Base-by-base conservation (phyloP, 345 rosid genomes). In the Corchorus olitorius region DNA sequence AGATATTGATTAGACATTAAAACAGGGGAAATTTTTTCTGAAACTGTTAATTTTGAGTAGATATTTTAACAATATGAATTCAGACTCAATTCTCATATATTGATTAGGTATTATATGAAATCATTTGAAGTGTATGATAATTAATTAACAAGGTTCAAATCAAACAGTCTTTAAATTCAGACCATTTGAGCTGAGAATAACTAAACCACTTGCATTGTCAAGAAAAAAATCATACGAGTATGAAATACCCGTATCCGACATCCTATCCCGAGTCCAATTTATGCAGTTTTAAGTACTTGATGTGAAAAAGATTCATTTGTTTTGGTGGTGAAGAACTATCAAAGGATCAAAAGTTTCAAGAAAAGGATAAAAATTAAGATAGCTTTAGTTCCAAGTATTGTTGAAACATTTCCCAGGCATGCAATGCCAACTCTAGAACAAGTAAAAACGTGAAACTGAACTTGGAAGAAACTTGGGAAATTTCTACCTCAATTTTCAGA, bases 1-100 rank as follows among this genome's bases (percentile, higher is more conserved):
- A 39, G 35, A 35, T 71, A 72, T 27, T 56, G 75, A 56, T 39
- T 39, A 55, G 75, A 72, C 75, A 19, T 60, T n/a, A 70, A 70
- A 70, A 37, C 50, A 56, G 61, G 37, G 35, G 2, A 10, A 49
- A 9, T 15, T 69, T 6, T 45, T 46, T 27, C 27, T 13, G 74
- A 52, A 70, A 15, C 60, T 8, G 33, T 70, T 33, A 27, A 27
- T 27, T 27, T 53, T 5, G 27, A 6, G 50, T 55, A 37, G 63
- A 71, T 71, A 39, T 72, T 55, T 71, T 72, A 53, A 33, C 13
- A 54, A 69, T 50, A 22, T 5, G 27, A 65, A 1, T 7, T 20
- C 0, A 5, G 27, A 10, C 69, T n/a, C 16, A 41, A n/a, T 27
- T 27, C 27, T 27, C 27, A 27, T 27, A 27, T 27, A 27, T 27